These are phyloP conservation scores for Macrolepiota dolichaula DNA, from an alignment of 768 basidiomycete genomes.

Conservation along the genomic window DNA sequence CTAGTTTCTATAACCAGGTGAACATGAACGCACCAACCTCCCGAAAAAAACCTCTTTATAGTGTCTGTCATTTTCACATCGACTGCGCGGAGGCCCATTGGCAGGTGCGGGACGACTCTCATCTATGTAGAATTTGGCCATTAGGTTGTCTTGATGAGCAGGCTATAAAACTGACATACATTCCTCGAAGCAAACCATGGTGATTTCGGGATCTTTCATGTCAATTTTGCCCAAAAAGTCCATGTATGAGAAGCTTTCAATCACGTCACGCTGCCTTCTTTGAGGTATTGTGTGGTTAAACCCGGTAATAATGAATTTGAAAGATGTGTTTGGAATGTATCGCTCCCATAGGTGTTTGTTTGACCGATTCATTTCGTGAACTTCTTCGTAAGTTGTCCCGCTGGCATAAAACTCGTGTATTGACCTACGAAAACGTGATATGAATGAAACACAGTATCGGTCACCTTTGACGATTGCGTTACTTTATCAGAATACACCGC, in stretches of 20 bases:
- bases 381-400: conserved; percentile 62
- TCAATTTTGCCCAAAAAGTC: conserved; percentile 76
- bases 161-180: conserved; percentile 46
- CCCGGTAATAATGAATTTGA: conserved; percentile 74
- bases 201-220: conserved; percentile 74
- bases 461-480: conserved; percentile 5
- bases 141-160: neutral
- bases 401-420: conserved; percentile 77
- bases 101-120: conserved; percentile 27
- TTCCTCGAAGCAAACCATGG: conserved; percentile 79
- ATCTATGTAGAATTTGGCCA: conserved; percentile 28
- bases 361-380: conserved; percentile 55
- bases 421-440: conserved; percentile 41
- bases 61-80: conserved; percentile 60
- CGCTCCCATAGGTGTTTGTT: conserved; percentile 50
- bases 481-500: conserved; percentile 86
- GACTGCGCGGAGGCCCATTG: conserved; percentile 38
- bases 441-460: neutral
- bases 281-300: conserved; percentile 76
- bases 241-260: conserved; percentile 87
- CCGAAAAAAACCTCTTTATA: conserved; percentile 79
- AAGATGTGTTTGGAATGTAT: conserved; percentile 66
- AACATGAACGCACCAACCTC: conserved; percentile 64
- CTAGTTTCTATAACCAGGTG: neutral
- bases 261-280: conserved; percentile 56